Evolutionary conservation across 345 rosid genomes (phyloP).

Genomic region (Hypericum androsaemum): DNA sequence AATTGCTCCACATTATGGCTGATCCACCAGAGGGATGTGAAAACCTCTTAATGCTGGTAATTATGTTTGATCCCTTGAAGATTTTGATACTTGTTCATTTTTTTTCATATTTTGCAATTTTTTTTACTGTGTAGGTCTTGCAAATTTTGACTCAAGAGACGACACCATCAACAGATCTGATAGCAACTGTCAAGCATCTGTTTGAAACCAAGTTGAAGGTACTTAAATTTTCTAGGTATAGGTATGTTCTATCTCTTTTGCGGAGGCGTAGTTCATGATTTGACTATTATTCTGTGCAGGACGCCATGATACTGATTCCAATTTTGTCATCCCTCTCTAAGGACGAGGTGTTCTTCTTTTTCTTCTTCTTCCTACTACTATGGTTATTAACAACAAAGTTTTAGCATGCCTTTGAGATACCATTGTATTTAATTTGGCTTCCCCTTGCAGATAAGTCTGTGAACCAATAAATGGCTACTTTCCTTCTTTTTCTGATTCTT

Average conservation of each 20-base stretch:
- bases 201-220: slow-evolving; percentile 96
- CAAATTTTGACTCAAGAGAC: slow-evolving; percentile 84
- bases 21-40: slow-evolving; percentile 98
- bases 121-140: slow-evolving; percentile 49
- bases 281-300: slow-evolving; percentile 46
- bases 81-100: not conserved
- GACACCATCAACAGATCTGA: slow-evolving; percentile 61
- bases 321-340: slow-evolving; percentile 86
- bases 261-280: slow-evolving; percentile 10
- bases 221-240: slow-evolving; percentile 8
- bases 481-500: no score
- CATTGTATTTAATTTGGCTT: not conserved
- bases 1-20: slow-evolving; percentile 69
- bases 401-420: not conserved
- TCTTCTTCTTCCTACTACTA: slow-evolving; percentile 5
- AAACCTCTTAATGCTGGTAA: slow-evolving; percentile 79
- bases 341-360: slow-evolving; percentile 51
- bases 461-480: no score
- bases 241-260: slow-evolving; percentile 6
- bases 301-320: slow-evolving; percentile 88
- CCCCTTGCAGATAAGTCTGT: no score
- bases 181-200: slow-evolving; percentile 78
- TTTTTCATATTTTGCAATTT: slow-evolving; percentile 13
- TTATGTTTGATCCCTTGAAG: slow-evolving; percentile 8
- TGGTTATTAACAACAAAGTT: no score